These are phyloP conservation scores for Verticillium dahliae DNA, from an alignment of 2,329 filamentous ascomycete genomes.

Conservation along the genomic window DNA sequence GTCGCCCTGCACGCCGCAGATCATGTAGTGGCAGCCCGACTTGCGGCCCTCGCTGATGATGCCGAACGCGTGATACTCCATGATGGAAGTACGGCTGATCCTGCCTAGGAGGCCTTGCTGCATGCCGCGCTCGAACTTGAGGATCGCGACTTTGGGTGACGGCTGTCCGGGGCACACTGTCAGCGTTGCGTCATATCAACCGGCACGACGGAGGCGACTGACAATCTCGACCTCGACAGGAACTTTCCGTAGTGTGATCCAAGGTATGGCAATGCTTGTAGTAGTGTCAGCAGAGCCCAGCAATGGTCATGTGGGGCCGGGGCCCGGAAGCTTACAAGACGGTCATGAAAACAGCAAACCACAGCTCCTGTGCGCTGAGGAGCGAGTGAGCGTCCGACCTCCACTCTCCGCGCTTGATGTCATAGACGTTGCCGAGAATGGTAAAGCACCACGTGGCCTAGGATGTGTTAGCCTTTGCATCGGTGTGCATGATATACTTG, in stretches of 20 bases:
- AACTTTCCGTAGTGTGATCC: conserved; percentile 30
- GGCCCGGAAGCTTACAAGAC: conserved; percentile 24
- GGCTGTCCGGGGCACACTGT: conserved; percentile 15
- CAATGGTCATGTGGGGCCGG: conserved; percentile 2
- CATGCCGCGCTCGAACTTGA: conserved; percentile 31
- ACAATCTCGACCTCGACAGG: conserved; percentile 32
- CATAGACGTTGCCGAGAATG: conserved; percentile 29
- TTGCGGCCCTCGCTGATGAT: conserved; percentile 32
- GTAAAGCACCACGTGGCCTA: conserved; percentile 31
- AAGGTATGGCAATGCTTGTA: conserved; percentile 30
- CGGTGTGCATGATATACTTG: not conserved
- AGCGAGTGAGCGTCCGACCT: conserved; percentile 23
- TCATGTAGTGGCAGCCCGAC: conserved; percentile 30
- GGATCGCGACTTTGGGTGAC: conserved; percentile 31
- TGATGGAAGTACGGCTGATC: conserved; percentile 32
- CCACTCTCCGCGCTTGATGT: conserved; percentile 26
- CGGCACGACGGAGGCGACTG: conserved; percentile 6
- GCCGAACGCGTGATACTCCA: conserved; percentile 36
- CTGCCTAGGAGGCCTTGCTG: conserved; percentile 32
- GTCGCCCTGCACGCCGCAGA: conserved; percentile 34
- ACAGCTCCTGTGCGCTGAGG: conserved; percentile 29
- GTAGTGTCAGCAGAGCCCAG: not conserved
- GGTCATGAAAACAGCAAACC: conserved; percentile 33
- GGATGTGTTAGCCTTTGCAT: not conserved
- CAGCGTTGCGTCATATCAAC: not conserved